Evolutionary conservation across 2,329 filamentous ascomycete species (phyloP).

Genomic region (Hypoxylon sp.): DNA sequence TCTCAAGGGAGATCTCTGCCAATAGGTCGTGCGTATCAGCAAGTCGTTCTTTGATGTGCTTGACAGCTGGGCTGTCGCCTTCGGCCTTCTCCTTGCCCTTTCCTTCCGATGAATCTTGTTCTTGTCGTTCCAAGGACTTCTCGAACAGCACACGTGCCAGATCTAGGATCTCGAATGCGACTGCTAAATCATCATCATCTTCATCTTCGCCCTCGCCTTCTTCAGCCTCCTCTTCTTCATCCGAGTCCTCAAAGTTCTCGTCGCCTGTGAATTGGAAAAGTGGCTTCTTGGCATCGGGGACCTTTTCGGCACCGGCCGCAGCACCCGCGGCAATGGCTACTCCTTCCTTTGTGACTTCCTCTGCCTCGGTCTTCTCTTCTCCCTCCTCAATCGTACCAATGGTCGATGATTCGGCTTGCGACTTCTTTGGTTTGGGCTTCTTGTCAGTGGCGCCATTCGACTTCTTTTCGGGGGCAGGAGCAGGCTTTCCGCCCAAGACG

Average conservation of each 20-base stretch:
- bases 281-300: slow-evolving; percentile 73
- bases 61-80: slow-evolving; percentile 60
- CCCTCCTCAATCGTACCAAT: slow-evolving; percentile 55
- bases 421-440: slow-evolving; percentile 58
- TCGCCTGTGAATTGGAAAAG: slow-evolving; percentile 95
- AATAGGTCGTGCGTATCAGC: slow-evolving; percentile 95
- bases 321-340: slow-evolving; percentile 62
- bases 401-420: slow-evolving; percentile 58
- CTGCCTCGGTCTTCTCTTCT: slow-evolving; percentile 59
- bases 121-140: slow-evolving; percentile 65
- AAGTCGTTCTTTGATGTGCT: slow-evolving; percentile 84
- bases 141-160: slow-evolving; percentile 78
- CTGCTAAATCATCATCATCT: slow-evolving; percentile 80
- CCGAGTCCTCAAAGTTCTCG: slow-evolving; percentile 90
- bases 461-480: slow-evolving; percentile 69
- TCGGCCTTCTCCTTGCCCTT: slow-evolving; percentile 61
- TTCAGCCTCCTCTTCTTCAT: slow-evolving; percentile 74
- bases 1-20: slow-evolving; percentile 96
- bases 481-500: slow-evolving; percentile 86
- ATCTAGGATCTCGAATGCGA: slow-evolving; percentile 88
- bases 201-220: slow-evolving; percentile 63
- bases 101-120: slow-evolving; percentile 58
- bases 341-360: slow-evolving; percentile 64
- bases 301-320: slow-evolving; percentile 57
- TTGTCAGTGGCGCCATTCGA: slow-evolving; percentile 58